Conservation (phyloP, 2,329 filamentous ascomycete species). For the Phoma sp. region DNA sequence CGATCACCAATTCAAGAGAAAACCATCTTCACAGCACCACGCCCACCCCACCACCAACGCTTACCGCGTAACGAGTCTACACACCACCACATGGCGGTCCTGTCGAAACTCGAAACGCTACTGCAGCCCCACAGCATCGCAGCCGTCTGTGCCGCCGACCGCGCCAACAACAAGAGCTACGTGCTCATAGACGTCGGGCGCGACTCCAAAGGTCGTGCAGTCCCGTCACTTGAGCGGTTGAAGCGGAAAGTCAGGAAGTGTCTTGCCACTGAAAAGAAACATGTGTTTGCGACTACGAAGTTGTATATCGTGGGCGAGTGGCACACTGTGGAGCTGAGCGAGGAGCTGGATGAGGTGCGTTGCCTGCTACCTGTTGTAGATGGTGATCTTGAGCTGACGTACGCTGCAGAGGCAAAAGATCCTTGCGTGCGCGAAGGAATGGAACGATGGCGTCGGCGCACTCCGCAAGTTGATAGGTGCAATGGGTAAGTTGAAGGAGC, state of each 20-base stretch:
- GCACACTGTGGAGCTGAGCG: constrained; percentile 3
- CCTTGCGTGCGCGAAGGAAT: constrained; percentile 19
- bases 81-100: neutral
- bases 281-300: constrained; percentile 19
- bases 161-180: constrained; percentile 7
- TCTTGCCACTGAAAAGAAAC: constrained; percentile 5
- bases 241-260: constrained; percentile 11
- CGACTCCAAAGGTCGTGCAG: constrained; percentile 10
- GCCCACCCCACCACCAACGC: neutral
- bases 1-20: neutral
- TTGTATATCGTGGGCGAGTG: constrained; percentile 38
- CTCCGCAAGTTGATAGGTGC: constrained; percentile 28
- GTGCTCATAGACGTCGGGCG: constrained; percentile 28
- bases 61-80: neutral
- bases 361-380: neutral
- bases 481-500: constrained; percentile 32
- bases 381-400: neutral
- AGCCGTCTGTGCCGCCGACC: constrained; percentile 18
- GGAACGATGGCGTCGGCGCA: constrained; percentile 21
- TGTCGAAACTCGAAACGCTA: constrained; percentile 21
- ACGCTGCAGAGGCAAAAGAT: constrained; percentile 2
- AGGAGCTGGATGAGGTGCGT: neutral
- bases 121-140: constrained; percentile 24
- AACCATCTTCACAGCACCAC: no score
- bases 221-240: constrained; percentile 22